Evolutionary conservation across 768 basidiomycete genomes (phyloP).

Genomic region (Inosperma sp.): DNA sequence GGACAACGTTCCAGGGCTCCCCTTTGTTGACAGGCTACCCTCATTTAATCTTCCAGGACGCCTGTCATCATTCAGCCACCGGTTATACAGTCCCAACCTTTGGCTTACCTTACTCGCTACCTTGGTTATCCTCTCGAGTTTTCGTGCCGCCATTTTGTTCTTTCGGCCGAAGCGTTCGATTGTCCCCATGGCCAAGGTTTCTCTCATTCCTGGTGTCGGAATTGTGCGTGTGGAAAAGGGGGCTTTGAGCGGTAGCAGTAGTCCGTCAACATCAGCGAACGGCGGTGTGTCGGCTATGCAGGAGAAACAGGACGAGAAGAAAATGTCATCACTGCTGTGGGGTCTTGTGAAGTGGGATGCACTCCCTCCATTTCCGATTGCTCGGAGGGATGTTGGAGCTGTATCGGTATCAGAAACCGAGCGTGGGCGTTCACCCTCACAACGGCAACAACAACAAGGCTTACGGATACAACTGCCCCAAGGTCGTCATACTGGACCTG

Average conservation of each 20-base stretch:
- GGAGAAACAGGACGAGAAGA: conserved; percentile 7
- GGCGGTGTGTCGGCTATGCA: neutral
- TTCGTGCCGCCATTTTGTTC: conserved; percentile 13
- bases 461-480: conserved; percentile 18
- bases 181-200: neutral
- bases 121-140: conserved; percentile 12
- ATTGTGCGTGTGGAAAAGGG: conserved; percentile 8
- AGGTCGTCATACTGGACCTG: conserved; percentile 25
- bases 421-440: conserved; percentile 9
- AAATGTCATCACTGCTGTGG: conserved; percentile 14
- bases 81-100: conserved; percentile 3
- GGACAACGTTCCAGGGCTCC: conserved; percentile 8
- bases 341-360: conserved; percentile 31
- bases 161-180: conserved; percentile 1
- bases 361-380: conserved; percentile 22
- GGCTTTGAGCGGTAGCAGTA: neutral
- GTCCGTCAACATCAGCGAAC: conserved; percentile 1
- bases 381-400: conserved; percentile 5
- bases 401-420: conserved; percentile 14
- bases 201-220: conserved; percentile 8
- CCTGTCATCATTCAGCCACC: conserved; percentile 2
- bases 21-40: conserved; percentile 9
- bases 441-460: conserved; percentile 12
- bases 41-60: neutral
- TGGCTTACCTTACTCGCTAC: conserved; percentile 13